Percentiles rank a stretch among this genome's conserved stretches.
phyloP scores from a whole-genome alignment of 805 yeast species.

The Starmera amethionina region DNA sequence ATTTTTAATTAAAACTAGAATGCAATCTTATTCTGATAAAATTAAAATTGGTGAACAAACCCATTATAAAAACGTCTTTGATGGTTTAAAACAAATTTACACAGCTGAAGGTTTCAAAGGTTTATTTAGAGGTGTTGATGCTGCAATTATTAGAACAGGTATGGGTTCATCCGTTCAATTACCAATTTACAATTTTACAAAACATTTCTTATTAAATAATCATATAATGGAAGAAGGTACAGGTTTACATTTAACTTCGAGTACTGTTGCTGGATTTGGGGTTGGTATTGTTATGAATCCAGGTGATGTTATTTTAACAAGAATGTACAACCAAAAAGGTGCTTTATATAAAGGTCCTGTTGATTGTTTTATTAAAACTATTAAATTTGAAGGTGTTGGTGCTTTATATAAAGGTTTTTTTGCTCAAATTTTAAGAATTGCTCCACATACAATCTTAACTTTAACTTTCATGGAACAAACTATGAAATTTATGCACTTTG shows the following conservation, averaged over 20 bases:
- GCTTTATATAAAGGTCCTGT: slow-evolving; percentile 76
- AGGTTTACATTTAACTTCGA: slow-evolving; percentile 59
- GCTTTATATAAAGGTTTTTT: slow-evolving; percentile 94
- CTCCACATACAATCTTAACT: slow-evolving; percentile 88
- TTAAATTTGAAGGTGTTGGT: slow-evolving; percentile 68
- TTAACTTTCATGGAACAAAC: slow-evolving; percentile 95
- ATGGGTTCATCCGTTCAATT: slow-evolving; percentile 93
- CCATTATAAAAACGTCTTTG: slow-evolving; percentile 57
- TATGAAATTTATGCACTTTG: slow-evolving; percentile 45
- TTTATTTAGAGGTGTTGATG: slow-evolving; percentile 83
- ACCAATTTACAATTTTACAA: slow-evolving; percentile 79
- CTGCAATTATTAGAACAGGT: slow-evolving; percentile 91
- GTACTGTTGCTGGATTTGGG: slow-evolving; percentile 79
- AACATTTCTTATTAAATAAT: slow-evolving; percentile 46
- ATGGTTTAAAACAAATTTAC: slow-evolving; percentile 59
- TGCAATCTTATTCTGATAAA: slow-evolving; percentile 79
- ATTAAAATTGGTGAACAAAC: slow-evolving; percentile 87
- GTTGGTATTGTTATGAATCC: slow-evolving; percentile 96
- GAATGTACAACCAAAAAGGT: slow-evolving; percentile 93
- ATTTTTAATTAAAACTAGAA: slow-evolving; percentile 86
- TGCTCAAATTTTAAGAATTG: slow-evolving; percentile 86
- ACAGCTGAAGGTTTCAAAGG: slow-evolving; percentile 68
- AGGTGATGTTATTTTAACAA: slow-evolving; percentile 89
- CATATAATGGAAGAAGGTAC: slow-evolving; percentile 53
- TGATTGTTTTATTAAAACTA: slow-evolving; percentile 82